Evolutionary conservation across 352 stramenopile species (phyloP).

Genomic region (Pythium rhizo-oryzae): DNA sequence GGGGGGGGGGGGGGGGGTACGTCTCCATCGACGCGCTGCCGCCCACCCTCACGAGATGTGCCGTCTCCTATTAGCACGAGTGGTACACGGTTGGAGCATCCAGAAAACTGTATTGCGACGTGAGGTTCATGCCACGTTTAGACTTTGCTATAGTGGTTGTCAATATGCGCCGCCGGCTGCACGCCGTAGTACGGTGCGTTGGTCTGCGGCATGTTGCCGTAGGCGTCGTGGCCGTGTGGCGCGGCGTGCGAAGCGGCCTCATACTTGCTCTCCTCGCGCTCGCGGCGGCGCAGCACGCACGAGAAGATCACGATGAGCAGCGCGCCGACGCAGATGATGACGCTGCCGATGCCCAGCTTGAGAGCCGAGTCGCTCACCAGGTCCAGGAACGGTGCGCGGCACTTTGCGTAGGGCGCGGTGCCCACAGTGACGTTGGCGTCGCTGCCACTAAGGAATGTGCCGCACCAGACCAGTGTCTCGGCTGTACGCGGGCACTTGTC

Average conservation of each 20-base stretch:
- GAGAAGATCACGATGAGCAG: conserved; percentile 51
- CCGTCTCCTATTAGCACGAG: not conserved
- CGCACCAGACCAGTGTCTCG: conserved; percentile 60
- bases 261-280: conserved; percentile 17
- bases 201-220: conserved; percentile 12
- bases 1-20: too few relatives aligned
- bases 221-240: not conserved
- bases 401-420: conserved; percentile 52
- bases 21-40: conserved; percentile 21
- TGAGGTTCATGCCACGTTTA: not conserved
- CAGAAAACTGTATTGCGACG: not conserved
- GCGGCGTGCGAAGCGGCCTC: conserved; percentile 17
- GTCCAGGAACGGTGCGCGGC: conserved; percentile 48
- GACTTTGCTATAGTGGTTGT: conserved; percentile 20
- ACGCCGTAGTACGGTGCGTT: conserved; percentile 12
- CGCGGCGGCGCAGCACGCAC: conserved; percentile 42
- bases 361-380: conserved; percentile 44
- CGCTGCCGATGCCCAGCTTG: conserved; percentile 40
- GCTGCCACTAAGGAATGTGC: conserved; percentile 43
- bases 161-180: not conserved
- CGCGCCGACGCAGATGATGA: conserved; percentile 41
- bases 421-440: conserved; percentile 14
- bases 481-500: conserved; percentile 67
- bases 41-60: conserved; percentile 7
- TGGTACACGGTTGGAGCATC: too few relatives aligned